These are phyloP conservation scores for Pseudogymnoascus sp. DNA, from an alignment of 2,329 filamentous ascomycete genomes.

Conservation along the genomic window DNA sequence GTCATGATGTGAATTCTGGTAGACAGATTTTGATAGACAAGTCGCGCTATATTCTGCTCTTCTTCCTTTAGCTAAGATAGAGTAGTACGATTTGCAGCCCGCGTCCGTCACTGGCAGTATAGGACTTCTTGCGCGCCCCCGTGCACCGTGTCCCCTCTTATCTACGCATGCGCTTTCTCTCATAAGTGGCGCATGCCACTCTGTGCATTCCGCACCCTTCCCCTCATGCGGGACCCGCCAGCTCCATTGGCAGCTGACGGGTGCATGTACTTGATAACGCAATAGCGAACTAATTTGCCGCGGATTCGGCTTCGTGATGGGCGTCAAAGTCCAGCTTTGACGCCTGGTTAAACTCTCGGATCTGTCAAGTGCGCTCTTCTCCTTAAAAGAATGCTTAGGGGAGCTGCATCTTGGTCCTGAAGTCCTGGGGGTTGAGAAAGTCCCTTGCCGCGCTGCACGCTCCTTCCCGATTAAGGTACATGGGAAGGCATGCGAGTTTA, in stretches of 20 bases:
- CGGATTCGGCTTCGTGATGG: constrained; percentile 26
- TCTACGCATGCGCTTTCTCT: constrained; percentile 2
- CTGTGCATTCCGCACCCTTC: neutral
- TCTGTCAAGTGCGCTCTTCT: constrained; percentile 20
- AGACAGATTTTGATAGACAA: constrained; percentile 7
- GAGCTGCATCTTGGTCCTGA: constrained; percentile 6
- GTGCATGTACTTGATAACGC: neutral
- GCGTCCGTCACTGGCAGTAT: constrained; percentile 5
- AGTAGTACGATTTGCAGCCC: constrained; percentile 1
- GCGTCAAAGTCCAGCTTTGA: constrained; percentile 19
- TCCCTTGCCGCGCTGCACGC: constrained; percentile 8
- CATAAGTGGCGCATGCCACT: neutral
- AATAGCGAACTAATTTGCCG: constrained; percentile 17
- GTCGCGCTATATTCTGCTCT: constrained; percentile 7
- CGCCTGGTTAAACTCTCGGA: constrained; percentile 16
- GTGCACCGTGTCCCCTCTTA: constrained; percentile 1
- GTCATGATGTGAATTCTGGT: neutral
- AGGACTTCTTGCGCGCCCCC: neutral
- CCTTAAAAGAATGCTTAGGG: constrained; percentile 11
- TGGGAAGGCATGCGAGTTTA: neutral
- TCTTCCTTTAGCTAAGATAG: constrained; percentile 8
- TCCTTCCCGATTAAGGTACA: constrained; percentile 8
- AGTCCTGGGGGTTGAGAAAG: constrained; percentile 8
- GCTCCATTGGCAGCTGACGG: neutral
- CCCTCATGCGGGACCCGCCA: constrained; percentile 1